Percentiles rank a stretch among this genome's conserved stretches.
Evolutionary conservation across 768 basidiomycete genomes (phyloP).

Genomic region (Agrocybe praecox): DNA sequence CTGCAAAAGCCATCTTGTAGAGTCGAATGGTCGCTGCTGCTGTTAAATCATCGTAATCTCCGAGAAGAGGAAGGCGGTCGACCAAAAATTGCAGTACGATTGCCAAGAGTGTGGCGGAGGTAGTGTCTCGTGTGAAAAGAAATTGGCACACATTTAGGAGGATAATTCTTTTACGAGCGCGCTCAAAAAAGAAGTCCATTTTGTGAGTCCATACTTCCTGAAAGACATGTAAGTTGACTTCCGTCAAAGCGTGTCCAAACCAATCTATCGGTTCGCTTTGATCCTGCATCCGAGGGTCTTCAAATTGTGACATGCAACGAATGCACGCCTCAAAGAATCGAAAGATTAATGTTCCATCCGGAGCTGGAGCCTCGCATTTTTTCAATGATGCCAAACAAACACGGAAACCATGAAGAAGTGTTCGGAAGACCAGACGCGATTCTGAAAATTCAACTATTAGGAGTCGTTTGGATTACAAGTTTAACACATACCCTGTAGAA

Average conservation of each 20-base stretch:
- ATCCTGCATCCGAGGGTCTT: slow-evolving; percentile 63
- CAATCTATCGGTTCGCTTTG: slow-evolving; percentile 83
- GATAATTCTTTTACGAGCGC: slow-evolving; percentile 72
- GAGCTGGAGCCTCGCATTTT: slow-evolving; percentile 75
- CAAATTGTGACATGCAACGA: slow-evolving; percentile 83
- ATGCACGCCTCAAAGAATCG: slow-evolving; percentile 87
- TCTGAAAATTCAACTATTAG: slow-evolving; percentile 50
- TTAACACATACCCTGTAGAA: slow-evolving; percentile 66
- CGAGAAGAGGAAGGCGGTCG: slow-evolving; percentile 77
- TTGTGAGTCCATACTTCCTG: slow-evolving; percentile 96
- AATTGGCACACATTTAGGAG: slow-evolving; percentile 85
- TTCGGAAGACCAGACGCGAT: slow-evolving; percentile 82
- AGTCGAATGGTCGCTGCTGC: slow-evolving; percentile 86
- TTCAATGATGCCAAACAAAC: slow-evolving; percentile 76
- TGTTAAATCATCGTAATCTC: slow-evolving; percentile 80
- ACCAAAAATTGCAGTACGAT: slow-evolving; percentile 89
- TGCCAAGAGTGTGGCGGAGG: slow-evolving; percentile 80
- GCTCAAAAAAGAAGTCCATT: slow-evolving; percentile 88
- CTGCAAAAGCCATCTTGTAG: slow-evolving; percentile 94
- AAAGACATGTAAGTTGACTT: slow-evolving; percentile 90
- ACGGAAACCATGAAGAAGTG: slow-evolving; percentile 87
- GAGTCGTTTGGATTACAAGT: slow-evolving; percentile 3
- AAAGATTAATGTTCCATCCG: slow-evolving; percentile 86
- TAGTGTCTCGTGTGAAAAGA: slow-evolving; percentile 77
- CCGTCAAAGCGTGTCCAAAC: slow-evolving; percentile 74